phyloP scores from a whole-genome alignment of 1,284 basidiomycete genomes.

The Pseudozyma pruni region DNA sequence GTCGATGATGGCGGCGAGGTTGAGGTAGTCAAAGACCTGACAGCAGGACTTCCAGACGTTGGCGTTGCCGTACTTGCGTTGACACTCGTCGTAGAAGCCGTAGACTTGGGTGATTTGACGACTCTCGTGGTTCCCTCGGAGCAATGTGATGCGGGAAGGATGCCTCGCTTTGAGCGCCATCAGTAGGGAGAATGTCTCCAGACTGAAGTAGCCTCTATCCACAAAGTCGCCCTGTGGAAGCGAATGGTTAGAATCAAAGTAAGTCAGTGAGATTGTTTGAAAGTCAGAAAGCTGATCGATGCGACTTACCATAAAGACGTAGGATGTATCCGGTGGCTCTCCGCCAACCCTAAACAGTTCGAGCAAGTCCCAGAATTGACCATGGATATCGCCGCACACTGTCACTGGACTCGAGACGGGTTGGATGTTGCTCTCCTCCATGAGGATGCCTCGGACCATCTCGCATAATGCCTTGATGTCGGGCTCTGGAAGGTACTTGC shows the following conservation, averaged over 20 bases:
- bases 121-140: constrained; percentile 94
- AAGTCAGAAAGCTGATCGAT: too few relatives aligned
- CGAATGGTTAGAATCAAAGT: constrained; percentile 3
- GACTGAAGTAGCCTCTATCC: constrained; percentile 92
- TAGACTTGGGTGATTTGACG: constrained; percentile 98
- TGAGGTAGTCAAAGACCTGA: constrained; percentile 99
- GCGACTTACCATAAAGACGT: constrained; percentile 88
- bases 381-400: constrained; percentile 92
- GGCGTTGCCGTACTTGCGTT: constrained; percentile 88
- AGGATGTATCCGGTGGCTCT: constrained; percentile 85
- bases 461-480: constrained; percentile 92
- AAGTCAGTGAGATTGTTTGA: too few relatives aligned
- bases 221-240: constrained; percentile 88
- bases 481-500: constrained; percentile 85
- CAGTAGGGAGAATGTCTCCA: constrained; percentile 93
- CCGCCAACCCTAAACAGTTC: constrained; percentile 91
- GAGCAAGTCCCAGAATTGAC: constrained; percentile 93
- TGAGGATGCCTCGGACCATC: constrained; percentile 81
- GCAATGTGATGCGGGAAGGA: constrained; percentile 88
- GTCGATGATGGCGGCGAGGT: constrained; percentile 94
- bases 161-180: constrained; percentile 91
- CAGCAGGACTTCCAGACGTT: constrained; percentile 99
- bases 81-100: constrained; percentile 93
- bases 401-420: constrained; percentile 90
- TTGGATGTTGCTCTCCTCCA: constrained; percentile 96